phyloP scores from a whole-genome alignment of 768 basidiomycete species.

The Boletus tomentosulus region DNA sequence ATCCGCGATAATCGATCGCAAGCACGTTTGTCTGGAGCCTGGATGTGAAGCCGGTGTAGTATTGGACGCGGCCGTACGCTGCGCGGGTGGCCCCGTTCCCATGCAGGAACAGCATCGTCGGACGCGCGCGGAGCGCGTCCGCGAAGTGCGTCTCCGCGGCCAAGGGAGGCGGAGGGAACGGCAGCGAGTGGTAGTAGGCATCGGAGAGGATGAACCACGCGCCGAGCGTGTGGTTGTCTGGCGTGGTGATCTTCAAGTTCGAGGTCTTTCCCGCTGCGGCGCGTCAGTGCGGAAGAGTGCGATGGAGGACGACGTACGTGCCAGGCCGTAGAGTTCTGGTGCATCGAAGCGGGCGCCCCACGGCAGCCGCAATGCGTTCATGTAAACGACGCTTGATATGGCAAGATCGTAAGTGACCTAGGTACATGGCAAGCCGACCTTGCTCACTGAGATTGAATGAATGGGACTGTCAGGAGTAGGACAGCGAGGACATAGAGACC shows the following conservation, averaged over 20 bases:
- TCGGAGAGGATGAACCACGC: constrained; percentile 84
- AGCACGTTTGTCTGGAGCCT: constrained; percentile 73
- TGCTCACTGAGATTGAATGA: constrained; percentile 65
- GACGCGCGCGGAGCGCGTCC: constrained; percentile 50
- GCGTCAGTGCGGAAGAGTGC: not conserved
- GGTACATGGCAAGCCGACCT: constrained; percentile 13
- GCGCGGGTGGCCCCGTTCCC: constrained; percentile 87
- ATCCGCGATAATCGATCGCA: constrained; percentile 89
- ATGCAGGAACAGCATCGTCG: constrained; percentile 89
- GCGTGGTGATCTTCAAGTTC: constrained; percentile 65
- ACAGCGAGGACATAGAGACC: constrained; percentile 52
- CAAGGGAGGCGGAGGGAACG: constrained; percentile 35
- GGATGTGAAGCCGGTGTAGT: constrained; percentile 63
- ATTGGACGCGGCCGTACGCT: constrained; percentile 56
- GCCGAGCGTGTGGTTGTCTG: constrained; percentile 77
- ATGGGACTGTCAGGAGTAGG: constrained; percentile 53
- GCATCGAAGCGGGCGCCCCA: constrained; percentile 55
- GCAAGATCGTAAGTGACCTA: constrained; percentile 15
- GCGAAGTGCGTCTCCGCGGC: constrained; percentile 42
- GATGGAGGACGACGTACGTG: constrained; percentile 49
- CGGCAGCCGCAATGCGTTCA: constrained; percentile 65
- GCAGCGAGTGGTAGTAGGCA: constrained; percentile 49
- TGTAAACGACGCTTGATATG: constrained; percentile 53
- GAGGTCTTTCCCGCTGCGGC: constrained; percentile 67
- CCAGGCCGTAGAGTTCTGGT: constrained; percentile 78